A percentile compares a stretch with the other conserved stretches of the same genome.
Conservation (phyloP, 768 basidiomycete genomes). For the Psilocybe cyanescens region DNA sequence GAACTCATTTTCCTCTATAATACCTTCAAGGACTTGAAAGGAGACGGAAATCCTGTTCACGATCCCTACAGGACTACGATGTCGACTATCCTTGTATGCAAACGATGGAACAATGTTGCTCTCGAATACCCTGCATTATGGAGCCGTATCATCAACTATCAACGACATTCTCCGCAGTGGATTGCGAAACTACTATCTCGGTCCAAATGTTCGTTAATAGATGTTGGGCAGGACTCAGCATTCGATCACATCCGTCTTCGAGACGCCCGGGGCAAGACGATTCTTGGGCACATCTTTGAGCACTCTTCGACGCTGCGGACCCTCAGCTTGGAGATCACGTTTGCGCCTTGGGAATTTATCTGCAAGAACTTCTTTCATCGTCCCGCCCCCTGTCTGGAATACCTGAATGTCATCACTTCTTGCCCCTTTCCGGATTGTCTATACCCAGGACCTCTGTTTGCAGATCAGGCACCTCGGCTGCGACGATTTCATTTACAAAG, state of each 20-base stretch:
- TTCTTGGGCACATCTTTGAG: conserved; percentile 22
- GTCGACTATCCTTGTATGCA: conserved; percentile 23
- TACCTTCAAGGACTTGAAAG: conserved; percentile 7
- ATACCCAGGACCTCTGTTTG: conserved; percentile 24
- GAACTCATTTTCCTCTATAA: conserved; percentile 19
- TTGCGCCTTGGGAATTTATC: conserved; percentile 25
- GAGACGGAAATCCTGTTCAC: neutral
- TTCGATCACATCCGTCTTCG: conserved; percentile 19
- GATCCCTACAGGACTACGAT: conserved; percentile 18
- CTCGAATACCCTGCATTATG: conserved; percentile 23
- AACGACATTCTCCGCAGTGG: conserved; percentile 13
- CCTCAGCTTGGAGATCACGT: conserved; percentile 24
- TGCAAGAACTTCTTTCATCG: conserved; percentile 24
- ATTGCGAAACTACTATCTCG: conserved; percentile 22
- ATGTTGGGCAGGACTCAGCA: conserved; percentile 22
- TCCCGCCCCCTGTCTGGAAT: conserved; percentile 26
- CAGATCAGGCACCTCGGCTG: conserved; percentile 23
- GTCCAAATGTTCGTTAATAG: conserved; percentile 24
- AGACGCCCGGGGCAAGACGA: conserved; percentile 15
- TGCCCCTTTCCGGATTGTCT: conserved; percentile 26
- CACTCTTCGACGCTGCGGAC: conserved; percentile 20
- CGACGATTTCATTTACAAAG: conserved; percentile 24
- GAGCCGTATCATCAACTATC: conserved; percentile 28
- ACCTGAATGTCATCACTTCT: conserved; percentile 24
- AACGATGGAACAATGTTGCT: conserved; percentile 25